A percentile compares a stretch with the other conserved stretches of the same genome.
Evolutionary conservation across 441 rosid species (phyloP).

Genomic region (Rhodomyrtus psidioides): DNA sequence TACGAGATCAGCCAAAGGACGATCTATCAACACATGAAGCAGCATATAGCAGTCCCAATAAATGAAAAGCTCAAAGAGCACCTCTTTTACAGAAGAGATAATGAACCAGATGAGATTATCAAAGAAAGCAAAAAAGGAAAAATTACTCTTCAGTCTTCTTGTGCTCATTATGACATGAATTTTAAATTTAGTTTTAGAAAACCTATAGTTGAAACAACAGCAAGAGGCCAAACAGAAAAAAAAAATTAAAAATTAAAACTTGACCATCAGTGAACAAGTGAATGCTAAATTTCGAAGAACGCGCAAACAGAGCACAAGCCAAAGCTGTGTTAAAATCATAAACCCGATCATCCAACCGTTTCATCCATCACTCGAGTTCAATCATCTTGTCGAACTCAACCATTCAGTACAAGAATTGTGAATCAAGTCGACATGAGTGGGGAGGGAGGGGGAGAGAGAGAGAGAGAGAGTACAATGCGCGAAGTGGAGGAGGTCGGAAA

Average conservation of each 20-base stretch:
- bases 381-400: not conserved
- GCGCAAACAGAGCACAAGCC: not conserved
- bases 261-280: not conserved
- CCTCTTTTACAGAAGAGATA: not conserved
- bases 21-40: not conserved
- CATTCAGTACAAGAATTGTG: not conserved
- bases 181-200: not conserved
- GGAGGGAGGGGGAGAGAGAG: too few relatives aligned
- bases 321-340: not conserved
- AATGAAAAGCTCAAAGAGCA: not conserved
- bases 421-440: not conserved
- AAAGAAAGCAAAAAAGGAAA: not conserved
- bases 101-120: not conserved
- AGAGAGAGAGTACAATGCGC: constrained; percentile 24
- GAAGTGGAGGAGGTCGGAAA: constrained; percentile 54
- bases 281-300: not conserved
- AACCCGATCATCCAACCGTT: not conserved
- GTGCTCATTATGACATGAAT: not conserved
- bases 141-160: not conserved
- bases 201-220: not conserved
- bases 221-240: not conserved
- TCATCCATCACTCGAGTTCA: not conserved
- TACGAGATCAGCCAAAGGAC: too few relatives aligned
- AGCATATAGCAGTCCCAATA: not conserved
- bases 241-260: not conserved